phyloP scores from a whole-genome alignment of 2,329 filamentous ascomycete species.

The Hypoxylon sp. region DNA sequence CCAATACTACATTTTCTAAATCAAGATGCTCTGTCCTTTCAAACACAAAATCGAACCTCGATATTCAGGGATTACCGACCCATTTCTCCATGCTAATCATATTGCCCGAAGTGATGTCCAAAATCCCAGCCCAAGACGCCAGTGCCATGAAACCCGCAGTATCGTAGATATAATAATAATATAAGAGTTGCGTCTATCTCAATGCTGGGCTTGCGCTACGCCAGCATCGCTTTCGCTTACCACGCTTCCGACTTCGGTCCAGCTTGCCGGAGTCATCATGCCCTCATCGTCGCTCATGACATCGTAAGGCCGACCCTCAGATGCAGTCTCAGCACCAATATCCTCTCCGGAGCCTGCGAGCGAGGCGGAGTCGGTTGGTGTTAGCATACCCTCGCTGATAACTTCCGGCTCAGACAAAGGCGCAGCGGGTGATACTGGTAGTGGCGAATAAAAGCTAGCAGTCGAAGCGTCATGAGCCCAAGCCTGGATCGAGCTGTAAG shows the following conservation, averaged over 20 bases:
- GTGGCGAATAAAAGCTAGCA: constrained; percentile 72
- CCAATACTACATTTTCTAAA: constrained; percentile 27
- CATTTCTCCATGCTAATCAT: constrained; percentile 32
- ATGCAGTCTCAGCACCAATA: constrained; percentile 60
- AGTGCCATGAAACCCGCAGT: constrained; percentile 36
- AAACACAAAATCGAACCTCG: constrained; percentile 21
- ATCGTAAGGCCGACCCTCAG: constrained; percentile 63
- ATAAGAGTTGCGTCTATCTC: constrained; percentile 28
- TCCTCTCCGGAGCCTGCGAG: constrained; percentile 67
- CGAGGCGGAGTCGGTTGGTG: constrained; percentile 72
- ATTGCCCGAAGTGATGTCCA: constrained; percentile 26
- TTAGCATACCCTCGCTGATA: constrained; percentile 68
- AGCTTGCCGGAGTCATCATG: constrained; percentile 72
- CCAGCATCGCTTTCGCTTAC: constrained; percentile 69
- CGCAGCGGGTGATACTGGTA: constrained; percentile 66
- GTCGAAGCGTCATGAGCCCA: constrained; percentile 72
- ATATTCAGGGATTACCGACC: constrained; percentile 23
- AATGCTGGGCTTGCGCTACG: constrained; percentile 56
- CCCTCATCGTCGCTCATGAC: constrained; percentile 73
- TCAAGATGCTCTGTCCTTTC: constrained; percentile 22
- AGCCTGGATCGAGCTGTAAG: constrained; percentile 74
- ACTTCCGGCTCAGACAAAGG: constrained; percentile 67
- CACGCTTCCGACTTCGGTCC: constrained; percentile 76
- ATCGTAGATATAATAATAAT: constrained; percentile 34
- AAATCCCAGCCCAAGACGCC: constrained; percentile 41